Evolutionary conservation across 495 filamentous ascomycete genomes (phyloP), one percentile per base, ranked within the genome.

Genomic region (Corynascus novoguineensis): DNA sequence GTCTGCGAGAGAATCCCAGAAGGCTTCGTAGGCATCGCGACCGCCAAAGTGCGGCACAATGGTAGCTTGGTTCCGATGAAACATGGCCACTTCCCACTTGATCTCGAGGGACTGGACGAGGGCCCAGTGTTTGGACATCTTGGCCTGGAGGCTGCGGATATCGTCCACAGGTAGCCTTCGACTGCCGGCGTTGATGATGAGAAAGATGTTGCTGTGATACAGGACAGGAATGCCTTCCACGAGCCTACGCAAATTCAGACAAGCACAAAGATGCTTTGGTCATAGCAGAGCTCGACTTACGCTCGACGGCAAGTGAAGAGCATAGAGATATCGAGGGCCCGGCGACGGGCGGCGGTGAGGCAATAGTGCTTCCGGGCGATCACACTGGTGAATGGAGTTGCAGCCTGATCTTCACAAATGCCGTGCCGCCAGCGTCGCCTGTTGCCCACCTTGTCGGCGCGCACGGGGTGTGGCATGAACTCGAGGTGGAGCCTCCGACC

Each of bases 1-100:
- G 6, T 60, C 58, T 5, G 58, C 53, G n/a, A 60, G 58, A 17
- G 52, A 46, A 27, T 60, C 58, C 58, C 58, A 60, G 5, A 60
- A 42, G 7, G 46, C 58, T 35, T 60, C 58, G 53, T 57, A 57
- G 17, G 41, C 53, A 24, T 56, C 58, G 24, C 58, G 52, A 5
- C 58, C 53, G 21, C 31, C 37, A 1, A 47, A 21, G 31, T 60
- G 58, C 4, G 58, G 58, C 9, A 60, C 53, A 38, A 56, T 51
- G 31, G 5, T 57, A 21, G 46, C 52, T 6, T 56, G 53, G 47
- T 60, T 52, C 38, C 58, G 9, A 19, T 60, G 53, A 34, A 46
- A 52, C 17, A 38, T 8, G 29, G 38, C 38, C 15, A 57, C 58
- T 34, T 60, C 46, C 58, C 58, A 60, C n/a, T 56, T 53, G 35